Percentiles rank a stretch among this genome's conserved stretches.
phyloP scores from a whole-genome alignment of 495 filamentous ascomycete species.

The Aspergillus funiculosus region DNA sequence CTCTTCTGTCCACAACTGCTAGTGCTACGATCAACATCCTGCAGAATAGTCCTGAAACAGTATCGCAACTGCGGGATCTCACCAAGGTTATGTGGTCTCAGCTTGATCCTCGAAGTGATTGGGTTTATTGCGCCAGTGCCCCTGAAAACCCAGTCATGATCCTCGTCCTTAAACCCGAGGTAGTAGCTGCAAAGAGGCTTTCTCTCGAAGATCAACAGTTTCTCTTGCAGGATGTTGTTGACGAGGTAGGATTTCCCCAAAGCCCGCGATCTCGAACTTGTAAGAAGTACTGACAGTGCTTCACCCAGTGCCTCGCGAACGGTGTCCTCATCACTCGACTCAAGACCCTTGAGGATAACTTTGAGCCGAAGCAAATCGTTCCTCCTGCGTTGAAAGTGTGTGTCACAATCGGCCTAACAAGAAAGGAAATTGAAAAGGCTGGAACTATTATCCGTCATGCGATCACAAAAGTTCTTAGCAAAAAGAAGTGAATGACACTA shows the following conservation, averaged over 20 bases:
- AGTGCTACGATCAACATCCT: slow-evolving; percentile 80
- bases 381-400: slow-evolving; percentile 84
- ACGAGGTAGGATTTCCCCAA: slow-evolving; percentile 62
- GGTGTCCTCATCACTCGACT: slow-evolving; percentile 81
- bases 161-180: slow-evolving; percentile 77
- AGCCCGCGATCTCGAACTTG: not conserved
- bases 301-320: slow-evolving; percentile 62
- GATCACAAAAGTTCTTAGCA: slow-evolving; percentile 78
- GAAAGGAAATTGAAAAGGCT: slow-evolving; percentile 92
- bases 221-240: slow-evolving; percentile 81
- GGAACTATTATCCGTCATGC: slow-evolving; percentile 84
- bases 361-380: slow-evolving; percentile 58
- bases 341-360: slow-evolving; percentile 65
- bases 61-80: slow-evolving; percentile 71
- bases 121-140: slow-evolving; percentile 76
- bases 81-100: slow-evolving; percentile 76
- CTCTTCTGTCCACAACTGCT: slow-evolving; percentile 89
- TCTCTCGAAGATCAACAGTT: slow-evolving; percentile 72
- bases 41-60: slow-evolving; percentile 73
- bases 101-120: slow-evolving; percentile 88
- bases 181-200: slow-evolving; percentile 63
- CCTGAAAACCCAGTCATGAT: slow-evolving; percentile 83
- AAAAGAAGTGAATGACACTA: slow-evolving; percentile 35
- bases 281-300: slow-evolving; percentile 4
- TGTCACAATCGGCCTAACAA: slow-evolving; percentile 76